These are phyloP conservation scores for Penicillium capsulatum DNA, from an alignment of 2,329 filamentous ascomycete species.

Conservation along the genomic window DNA sequence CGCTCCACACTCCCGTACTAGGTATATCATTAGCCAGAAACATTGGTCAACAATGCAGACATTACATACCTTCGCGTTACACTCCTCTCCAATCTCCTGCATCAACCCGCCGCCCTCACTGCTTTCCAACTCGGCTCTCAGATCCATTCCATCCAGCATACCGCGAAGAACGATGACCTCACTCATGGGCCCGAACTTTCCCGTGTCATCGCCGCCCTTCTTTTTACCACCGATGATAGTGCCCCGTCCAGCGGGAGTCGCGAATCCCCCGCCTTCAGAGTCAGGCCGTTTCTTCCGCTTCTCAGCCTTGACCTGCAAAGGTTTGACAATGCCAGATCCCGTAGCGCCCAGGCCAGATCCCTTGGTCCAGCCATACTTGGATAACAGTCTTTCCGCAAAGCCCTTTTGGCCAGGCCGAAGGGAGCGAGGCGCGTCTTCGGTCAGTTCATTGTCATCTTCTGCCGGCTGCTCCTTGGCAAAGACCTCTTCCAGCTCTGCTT, in stretches of 20 bases:
- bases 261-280: slow-evolving; percentile 73
- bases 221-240: slow-evolving; percentile 76
- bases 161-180: slow-evolving; percentile 76
- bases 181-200: slow-evolving; percentile 68
- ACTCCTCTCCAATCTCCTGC: slow-evolving; percentile 94
- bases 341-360: slow-evolving; percentile 82
- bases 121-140: slow-evolving; percentile 69
- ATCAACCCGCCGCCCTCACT: slow-evolving; percentile 61
- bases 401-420: slow-evolving; percentile 73
- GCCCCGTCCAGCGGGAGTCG: slow-evolving; percentile 63
- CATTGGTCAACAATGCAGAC: neutral
- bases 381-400: slow-evolving; percentile 83
- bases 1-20: slow-evolving; percentile 80
- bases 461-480: slow-evolving; percentile 39
- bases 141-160: slow-evolving; percentile 82
- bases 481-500: slow-evolving; percentile 50
- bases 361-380: slow-evolving; percentile 89
- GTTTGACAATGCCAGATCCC: slow-evolving; percentile 76
- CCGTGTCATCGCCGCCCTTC: slow-evolving; percentile 46
- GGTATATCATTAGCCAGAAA: neutral
- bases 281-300: slow-evolving; percentile 77
- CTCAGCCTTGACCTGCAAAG: slow-evolving; percentile 77
- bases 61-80: slow-evolving; percentile 66
- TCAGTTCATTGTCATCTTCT: slow-evolving; percentile 30
- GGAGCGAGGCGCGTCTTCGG: slow-evolving; percentile 49